Percentiles rank a stretch among this genome's conserved stretches.
Conservation (phyloP, 805 yeast species). For the Spathaspora arborariae region DNA sequence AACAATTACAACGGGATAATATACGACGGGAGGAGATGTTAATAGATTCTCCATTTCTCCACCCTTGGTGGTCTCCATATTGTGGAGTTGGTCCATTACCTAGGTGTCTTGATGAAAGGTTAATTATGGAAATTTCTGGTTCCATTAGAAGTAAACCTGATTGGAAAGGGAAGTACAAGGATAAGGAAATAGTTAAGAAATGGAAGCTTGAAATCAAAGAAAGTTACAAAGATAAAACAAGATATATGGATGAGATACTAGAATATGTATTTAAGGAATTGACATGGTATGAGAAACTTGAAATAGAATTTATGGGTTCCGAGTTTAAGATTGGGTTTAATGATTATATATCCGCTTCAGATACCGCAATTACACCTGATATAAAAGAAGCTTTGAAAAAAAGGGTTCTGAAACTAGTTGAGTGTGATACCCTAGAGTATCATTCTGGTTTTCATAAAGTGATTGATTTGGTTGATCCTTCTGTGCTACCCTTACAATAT, state of each 20-base stretch:
- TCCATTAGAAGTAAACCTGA: conserved; percentile 15
- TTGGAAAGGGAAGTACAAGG: conserved; percentile 17
- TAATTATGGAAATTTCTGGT: conserved; percentile 14
- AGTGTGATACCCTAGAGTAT: conserved; percentile 21
- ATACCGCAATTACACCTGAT: conserved; percentile 12
- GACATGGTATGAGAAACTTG: conserved; percentile 20
- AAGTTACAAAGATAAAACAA: conserved; percentile 11
- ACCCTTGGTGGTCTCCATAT: conserved; percentile 15
- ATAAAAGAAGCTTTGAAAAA: conserved; percentile 10
- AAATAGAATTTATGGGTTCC: conserved; percentile 1
- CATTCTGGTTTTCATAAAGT: conserved; percentile 38
- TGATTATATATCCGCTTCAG: conserved; percentile 17
- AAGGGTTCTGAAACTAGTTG: conserved; percentile 12
- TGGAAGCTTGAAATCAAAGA: conserved; percentile 17
- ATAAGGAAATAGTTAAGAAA: conserved; percentile 12
- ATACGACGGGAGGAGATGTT: too few relatives aligned
- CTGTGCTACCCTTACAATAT: conserved; percentile 32
- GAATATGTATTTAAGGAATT: conserved; percentile 27
- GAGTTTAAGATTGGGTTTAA: conserved; percentile 15
- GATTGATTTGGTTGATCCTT: conserved; percentile 39
- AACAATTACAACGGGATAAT: too few relatives aligned
- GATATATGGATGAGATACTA: conserved; percentile 15
- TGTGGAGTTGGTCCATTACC: conserved; percentile 10
- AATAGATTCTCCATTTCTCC: conserved; percentile 13
- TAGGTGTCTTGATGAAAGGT: conserved; percentile 14